These are phyloP conservation scores for Acer saccharum DNA, from an alignment of 345 rosid species.

Conservation along the genomic window DNA sequence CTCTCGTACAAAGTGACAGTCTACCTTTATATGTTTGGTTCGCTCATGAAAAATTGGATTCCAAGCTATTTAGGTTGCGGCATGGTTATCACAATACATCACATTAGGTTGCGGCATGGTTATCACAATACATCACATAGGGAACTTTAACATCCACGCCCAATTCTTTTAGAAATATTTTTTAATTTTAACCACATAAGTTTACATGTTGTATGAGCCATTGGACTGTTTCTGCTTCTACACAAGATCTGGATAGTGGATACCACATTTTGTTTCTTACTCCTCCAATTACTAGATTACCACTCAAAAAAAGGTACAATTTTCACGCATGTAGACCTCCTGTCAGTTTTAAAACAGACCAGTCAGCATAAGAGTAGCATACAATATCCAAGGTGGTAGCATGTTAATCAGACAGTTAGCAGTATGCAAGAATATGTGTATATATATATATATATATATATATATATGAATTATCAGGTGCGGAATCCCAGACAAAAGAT, in stretches of 20 bases:
- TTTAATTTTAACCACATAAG: not conserved
- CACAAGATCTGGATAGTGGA: not conserved
- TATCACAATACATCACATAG: not conserved
- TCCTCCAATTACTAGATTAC: not conserved
- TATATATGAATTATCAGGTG: too few relatives aligned
- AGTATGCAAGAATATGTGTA: not conserved
- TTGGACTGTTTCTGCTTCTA: not conserved
- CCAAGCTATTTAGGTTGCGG: not conserved
- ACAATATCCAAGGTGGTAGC: not conserved
- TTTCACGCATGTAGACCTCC: not conserved
- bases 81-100: not conserved
- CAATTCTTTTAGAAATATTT: not conserved
- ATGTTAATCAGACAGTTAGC: not conserved
- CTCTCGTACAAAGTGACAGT: not conserved
- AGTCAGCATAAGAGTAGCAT: not conserved
- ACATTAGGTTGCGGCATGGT: not conserved
- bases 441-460: too few relatives aligned
- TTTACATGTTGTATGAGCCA: not conserved
- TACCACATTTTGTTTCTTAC: not conserved
- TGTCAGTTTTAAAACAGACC: not conserved
- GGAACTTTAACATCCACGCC: not conserved
- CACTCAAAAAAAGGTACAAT: not conserved
- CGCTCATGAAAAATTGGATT: not conserved
- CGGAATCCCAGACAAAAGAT: too few relatives aligned
- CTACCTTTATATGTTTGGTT: not conserved